These are phyloP conservation scores for Kregervanrija pseudodelftensis DNA, from an alignment of 805 yeast species.

Conservation along the genomic window DNA sequence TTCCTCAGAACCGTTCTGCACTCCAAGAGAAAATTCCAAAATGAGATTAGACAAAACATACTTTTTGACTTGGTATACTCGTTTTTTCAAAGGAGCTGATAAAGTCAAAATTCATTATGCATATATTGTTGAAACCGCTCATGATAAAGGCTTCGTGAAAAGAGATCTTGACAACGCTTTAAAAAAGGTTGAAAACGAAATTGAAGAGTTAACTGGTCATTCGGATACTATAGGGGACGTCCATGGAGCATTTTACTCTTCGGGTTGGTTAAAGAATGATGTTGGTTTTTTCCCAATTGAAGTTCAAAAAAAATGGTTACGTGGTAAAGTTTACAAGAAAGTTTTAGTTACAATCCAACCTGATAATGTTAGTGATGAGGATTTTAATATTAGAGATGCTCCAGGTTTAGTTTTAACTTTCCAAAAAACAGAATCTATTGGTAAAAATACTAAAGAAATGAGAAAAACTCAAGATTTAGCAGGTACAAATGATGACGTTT, in stretches of 20 bases:
- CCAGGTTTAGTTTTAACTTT: slow-evolving; percentile 38
- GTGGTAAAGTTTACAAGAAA: slow-evolving; percentile 42
- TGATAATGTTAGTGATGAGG: slow-evolving; percentile 55
- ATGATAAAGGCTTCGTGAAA: slow-evolving; percentile 49
- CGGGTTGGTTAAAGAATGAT: slow-evolving; percentile 62
- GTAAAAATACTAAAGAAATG: slow-evolving; percentile 34
- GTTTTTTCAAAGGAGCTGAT: slow-evolving; percentile 51
- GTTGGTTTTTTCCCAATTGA: slow-evolving; percentile 62
- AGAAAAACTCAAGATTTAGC: slow-evolving; percentile 27
- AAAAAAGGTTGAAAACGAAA: slow-evolving; percentile 9
- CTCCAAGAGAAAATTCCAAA: slow-evolving; percentile 57
- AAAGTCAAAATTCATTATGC: slow-evolving; percentile 64
- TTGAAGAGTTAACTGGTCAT: slow-evolving; percentile 12
- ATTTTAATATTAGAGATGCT: slow-evolving; percentile 44
- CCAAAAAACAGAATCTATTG: slow-evolving; percentile 46
- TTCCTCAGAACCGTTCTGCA: slow-evolving; percentile 75
- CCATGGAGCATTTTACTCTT: slow-evolving; percentile 44
- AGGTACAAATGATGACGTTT: slow-evolving; percentile 37
- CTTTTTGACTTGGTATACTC: slow-evolving; percentile 77
- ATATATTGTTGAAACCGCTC: slow-evolving; percentile 48
- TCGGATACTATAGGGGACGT: slow-evolving; percentile 21
- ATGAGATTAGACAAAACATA: slow-evolving; percentile 57
- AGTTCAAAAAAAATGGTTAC: slow-evolving; percentile 58
- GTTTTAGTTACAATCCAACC: slow-evolving; percentile 72
- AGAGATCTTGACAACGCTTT: slow-evolving; percentile 15